Evolutionary conservation across 305 asterid genomes (phyloP).

Genomic region (Plantago rigida): DNA sequence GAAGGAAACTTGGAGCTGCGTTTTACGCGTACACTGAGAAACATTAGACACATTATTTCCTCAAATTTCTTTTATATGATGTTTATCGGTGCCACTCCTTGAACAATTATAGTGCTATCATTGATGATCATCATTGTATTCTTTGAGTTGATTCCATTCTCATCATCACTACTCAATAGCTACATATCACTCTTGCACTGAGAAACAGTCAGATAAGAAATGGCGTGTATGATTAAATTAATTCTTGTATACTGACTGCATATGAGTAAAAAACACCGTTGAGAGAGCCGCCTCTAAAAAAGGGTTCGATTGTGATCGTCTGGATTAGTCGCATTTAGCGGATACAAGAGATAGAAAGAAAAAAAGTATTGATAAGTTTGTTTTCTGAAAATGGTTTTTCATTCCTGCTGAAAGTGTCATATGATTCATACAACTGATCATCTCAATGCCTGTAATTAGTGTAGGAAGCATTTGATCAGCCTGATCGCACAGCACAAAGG

Average conservation of each 20-base stretch:
- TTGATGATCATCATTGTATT: neutral
- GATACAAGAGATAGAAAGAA: neutral
- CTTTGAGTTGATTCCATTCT: neutral
- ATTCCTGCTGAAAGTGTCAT: neutral
- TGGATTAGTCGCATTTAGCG: no score
- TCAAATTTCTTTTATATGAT: neutral
- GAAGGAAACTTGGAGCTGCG: no score
- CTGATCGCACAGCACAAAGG: neutral
- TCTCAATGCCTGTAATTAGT: neutral
- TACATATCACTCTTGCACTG: neutral
- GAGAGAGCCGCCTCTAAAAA: no score
- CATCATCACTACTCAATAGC: neutral
- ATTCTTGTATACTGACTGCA: neutral
- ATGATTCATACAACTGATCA: neutral
- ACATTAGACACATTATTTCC: no score
- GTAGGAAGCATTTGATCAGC: neutral
- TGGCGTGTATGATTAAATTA: neutral
- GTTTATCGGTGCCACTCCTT: neutral
- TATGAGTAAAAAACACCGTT: no score
- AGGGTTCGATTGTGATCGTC: no score
- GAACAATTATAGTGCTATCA: neutral
- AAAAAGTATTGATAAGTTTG: neutral
- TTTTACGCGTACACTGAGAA: no score
- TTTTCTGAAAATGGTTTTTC: neutral
- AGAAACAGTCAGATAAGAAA: neutral